A percentile compares a stretch with the other conserved stretches of the same genome.
phyloP scores from a whole-genome alignment of 495 filamentous ascomycete genomes.

The Acidiella bohemica region DNA sequence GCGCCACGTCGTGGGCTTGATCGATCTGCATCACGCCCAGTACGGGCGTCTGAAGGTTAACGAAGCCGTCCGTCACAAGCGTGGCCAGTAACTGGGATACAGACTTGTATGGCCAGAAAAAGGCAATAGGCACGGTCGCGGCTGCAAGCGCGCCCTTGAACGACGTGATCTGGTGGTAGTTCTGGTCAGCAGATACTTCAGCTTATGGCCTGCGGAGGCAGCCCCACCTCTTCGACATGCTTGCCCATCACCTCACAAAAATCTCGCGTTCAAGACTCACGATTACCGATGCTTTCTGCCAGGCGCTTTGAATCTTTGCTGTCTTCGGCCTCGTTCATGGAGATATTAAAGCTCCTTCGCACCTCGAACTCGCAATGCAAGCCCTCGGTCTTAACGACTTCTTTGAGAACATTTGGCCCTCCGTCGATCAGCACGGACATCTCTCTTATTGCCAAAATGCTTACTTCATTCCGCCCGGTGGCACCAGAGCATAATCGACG shows the following conservation, averaged over 20 bases:
- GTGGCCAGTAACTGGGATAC: conserved; percentile 4
- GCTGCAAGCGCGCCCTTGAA: conserved; percentile 2
- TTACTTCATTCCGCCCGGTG: conserved; percentile 7
- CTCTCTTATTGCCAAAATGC: background rate
- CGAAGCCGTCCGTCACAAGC: background rate
- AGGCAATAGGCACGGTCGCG: background rate
- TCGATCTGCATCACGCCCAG: background rate
- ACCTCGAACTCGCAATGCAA: conserved; percentile 28
- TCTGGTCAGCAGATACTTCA: no score
- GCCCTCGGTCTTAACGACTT: conserved; percentile 10
- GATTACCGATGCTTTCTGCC: background rate
- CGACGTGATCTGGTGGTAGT: no score
- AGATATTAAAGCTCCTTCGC: conserved; percentile 30
- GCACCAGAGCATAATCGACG: conserved; percentile 7
- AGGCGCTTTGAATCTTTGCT: background rate
- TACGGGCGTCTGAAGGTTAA: conserved; percentile 6
- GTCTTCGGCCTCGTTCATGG: conserved; percentile 22
- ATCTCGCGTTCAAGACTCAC: background rate
- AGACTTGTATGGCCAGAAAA: conserved; percentile 16
- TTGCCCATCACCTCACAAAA: background rate
- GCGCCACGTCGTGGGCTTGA: background rate
- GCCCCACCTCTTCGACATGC: background rate
- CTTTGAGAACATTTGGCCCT: conserved; percentile 2
- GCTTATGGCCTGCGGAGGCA: background rate
- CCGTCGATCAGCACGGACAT: background rate